Conservation (phyloP, 1,284 basidiomycete species). For the Melampsora americana region DNA sequence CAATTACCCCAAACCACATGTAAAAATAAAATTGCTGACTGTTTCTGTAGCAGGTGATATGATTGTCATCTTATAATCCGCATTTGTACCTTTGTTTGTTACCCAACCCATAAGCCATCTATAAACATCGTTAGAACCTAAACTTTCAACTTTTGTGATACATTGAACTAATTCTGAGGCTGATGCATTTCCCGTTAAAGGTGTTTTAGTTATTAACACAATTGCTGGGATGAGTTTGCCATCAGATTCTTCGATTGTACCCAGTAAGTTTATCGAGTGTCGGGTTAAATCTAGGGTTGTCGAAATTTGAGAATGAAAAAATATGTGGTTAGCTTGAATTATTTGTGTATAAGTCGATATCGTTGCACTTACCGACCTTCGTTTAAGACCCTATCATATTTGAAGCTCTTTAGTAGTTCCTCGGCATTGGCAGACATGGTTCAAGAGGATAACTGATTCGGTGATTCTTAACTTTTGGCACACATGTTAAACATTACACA, state of each 20-base stretch:
- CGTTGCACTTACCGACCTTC: conserved; percentile 34
- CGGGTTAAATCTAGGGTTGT: conserved; percentile 58
- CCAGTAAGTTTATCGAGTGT: conserved; percentile 59
- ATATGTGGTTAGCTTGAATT: background rate
- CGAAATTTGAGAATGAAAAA: background rate
- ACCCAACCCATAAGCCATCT: conserved; percentile 48
- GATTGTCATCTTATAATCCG: conserved; percentile 64
- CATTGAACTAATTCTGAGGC: conserved; percentile 18
- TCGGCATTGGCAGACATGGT: background rate
- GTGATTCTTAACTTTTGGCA: too few relatives aligned
- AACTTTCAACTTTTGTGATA: conserved; percentile 14
- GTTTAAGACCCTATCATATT: conserved; percentile 20
- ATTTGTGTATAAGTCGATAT: background rate
- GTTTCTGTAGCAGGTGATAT: conserved; percentile 75
- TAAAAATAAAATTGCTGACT: background rate
- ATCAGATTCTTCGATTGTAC: conserved; percentile 57
- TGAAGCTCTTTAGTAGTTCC: conserved; percentile 14
- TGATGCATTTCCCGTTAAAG: conserved; percentile 54
- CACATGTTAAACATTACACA: too few relatives aligned
- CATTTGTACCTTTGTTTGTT: background rate
- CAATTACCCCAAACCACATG: too few relatives aligned
- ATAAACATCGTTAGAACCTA: conserved; percentile 51
- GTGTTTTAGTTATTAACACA: conserved; percentile 63
- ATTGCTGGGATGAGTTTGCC: conserved; percentile 53
- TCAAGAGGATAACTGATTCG: too few relatives aligned